Percentiles rank a stretch among this genome's conserved stretches.
These are phyloP conservation scores for Phenoliferia sp. DNA, from an alignment of 1,284 basidiomycete species.

Conservation along the genomic window DNA sequence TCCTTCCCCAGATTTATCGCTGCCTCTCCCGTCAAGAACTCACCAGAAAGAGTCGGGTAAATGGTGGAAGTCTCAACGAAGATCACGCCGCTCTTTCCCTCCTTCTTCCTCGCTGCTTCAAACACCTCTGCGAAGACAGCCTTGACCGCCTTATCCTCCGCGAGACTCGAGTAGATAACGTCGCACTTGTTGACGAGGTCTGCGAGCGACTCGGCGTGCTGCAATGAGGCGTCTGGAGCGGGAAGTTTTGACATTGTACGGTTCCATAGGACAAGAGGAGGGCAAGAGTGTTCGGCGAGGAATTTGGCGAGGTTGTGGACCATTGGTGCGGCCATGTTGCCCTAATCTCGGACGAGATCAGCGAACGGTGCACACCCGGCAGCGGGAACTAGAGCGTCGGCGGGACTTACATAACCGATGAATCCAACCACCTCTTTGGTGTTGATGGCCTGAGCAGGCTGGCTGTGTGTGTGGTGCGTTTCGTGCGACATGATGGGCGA, in stretches of 20 bases:
- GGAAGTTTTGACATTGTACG: conserved; percentile 58
- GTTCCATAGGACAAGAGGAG: conserved; percentile 55
- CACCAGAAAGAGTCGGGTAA: conserved; percentile 21
- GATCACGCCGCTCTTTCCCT: conserved; percentile 12
- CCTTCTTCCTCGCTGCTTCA: conserved; percentile 25
- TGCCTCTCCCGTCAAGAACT: conserved; percentile 37
- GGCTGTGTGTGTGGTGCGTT: not conserved
- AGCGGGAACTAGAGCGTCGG: not conserved
- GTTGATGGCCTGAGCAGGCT: not conserved
- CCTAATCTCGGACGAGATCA: conserved; percentile 6
- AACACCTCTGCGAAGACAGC: conserved; percentile 53
- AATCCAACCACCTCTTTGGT: conserved; percentile 15
- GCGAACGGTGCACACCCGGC: not conserved
- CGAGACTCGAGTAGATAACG: conserved; percentile 71
- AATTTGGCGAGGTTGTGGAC: conserved; percentile 65
- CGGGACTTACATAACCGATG: conserved; percentile 21
- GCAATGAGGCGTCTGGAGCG: conserved; percentile 52
- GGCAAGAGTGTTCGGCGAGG: conserved; percentile 34
- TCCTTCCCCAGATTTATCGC: not conserved
- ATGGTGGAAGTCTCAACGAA: conserved; percentile 34
- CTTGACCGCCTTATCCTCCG: conserved; percentile 67
- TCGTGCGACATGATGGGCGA: not conserved
- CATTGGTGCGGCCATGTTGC: conserved; percentile 64
- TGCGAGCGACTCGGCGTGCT: conserved; percentile 53
- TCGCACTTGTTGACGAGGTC: conserved; percentile 65